Conservation (phyloP, 2,329 filamentous ascomycete species). For the Stagonosporopsis vannaccii region DNA sequence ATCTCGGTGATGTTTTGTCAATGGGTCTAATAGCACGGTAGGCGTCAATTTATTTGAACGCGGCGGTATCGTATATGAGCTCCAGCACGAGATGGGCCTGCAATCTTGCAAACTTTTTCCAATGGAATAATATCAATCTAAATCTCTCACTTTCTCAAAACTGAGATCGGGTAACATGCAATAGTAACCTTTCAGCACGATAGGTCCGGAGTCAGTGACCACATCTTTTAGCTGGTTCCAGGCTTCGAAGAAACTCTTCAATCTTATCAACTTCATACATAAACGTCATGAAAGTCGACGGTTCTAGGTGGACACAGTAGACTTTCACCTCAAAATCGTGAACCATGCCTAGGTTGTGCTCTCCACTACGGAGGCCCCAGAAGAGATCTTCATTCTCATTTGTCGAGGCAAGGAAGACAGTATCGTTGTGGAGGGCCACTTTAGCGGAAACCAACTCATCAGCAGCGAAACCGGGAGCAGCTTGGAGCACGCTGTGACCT, state of each 20-base stretch:
- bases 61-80: neutral
- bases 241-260: neutral
- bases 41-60: neutral
- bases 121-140: neutral
- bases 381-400: constrained; percentile 46
- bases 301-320: constrained; percentile 4
- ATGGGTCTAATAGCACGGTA: neutral
- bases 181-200: neutral
- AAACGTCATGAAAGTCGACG: neutral
- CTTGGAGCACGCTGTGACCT: constrained; percentile 63
- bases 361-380: constrained; percentile 51
- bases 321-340: constrained; percentile 46
- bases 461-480: constrained; percentile 51
- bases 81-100: neutral
- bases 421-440: neutral
- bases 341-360: constrained; percentile 50
- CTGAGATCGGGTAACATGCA: neutral
- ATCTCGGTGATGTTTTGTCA: neutral
- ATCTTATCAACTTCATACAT: neutral
- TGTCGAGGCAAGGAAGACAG: constrained; percentile 42
- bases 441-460: constrained; percentile 33
- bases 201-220: neutral
- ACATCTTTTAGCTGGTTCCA: neutral
- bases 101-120: neutral
- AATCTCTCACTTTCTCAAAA: neutral